Base-by-base conservation (phyloP, 805 yeast genomes). In the Deakozyma indianensis region DNA sequence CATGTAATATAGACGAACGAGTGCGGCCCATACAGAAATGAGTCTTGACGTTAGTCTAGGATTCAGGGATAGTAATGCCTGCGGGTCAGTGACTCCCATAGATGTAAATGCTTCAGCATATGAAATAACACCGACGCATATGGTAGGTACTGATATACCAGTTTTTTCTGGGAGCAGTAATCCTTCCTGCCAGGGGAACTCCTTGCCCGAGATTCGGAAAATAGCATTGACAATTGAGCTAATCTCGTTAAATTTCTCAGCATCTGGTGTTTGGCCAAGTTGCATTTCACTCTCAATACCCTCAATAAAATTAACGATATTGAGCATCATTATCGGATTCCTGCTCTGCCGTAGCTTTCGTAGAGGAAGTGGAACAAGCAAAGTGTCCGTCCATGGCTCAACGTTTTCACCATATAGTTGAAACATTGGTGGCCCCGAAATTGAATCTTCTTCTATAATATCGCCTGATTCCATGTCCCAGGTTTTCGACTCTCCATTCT, bases 351-450 rank as follows among this genome's bases (percentile, higher is more conserved):
- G 38, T n/a, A 32, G 18, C 38, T 32, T 32, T 14, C 38, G 38
- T 14, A 32, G 11, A 11, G 38, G 38, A 32, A n/a, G 38, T 5
- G 38, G 38, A 9, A 32, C 18, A 5, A 32, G 16, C 18, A 32
- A n/a, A 9, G 38, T 32, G 18, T 32, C 38, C 9, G 7, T n/a
- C 38, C 38, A 32, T n/a, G 38, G 18, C 38, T 32, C 38, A 9
- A 32, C 18, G 18, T 32, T 32, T 32, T 32, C 38, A 20, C 38
- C 38, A 32, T 32, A 32, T 5, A 32, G 38, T 20, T 32, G 38
- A n/a, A 32, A 32, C 38, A 32, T 32, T 32, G 18, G 38, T n/a
- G 38, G 38, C 7, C 38, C 38, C 5, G 38, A 32, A n/a, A n/a
- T 20, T 9, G 7, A 14, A 5, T 32, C 18, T 9, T 7, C 18